Evolutionary conservation across 2,329 filamentous ascomycete species (phyloP).

Genomic region (Escovopsis sp.): DNA sequence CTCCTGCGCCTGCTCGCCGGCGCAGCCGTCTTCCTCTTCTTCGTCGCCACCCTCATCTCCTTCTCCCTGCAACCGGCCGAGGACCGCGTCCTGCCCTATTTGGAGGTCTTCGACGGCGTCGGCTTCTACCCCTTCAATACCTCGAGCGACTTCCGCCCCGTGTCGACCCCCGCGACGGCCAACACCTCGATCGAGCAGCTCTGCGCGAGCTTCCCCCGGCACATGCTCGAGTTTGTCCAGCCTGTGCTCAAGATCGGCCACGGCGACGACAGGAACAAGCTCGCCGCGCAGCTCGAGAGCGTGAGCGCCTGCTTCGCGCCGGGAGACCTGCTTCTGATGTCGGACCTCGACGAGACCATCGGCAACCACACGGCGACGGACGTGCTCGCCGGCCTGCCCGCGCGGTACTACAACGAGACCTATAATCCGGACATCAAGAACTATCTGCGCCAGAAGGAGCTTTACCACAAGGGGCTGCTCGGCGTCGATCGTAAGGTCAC

Average conservation of each 20-base stretch:
- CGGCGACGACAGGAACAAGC: constrained; percentile 12
- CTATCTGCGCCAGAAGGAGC: constrained; percentile 25
- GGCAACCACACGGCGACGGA: constrained; percentile 28
- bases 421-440: constrained; percentile 21
- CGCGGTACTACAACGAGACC: constrained; percentile 16
- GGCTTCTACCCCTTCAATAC: constrained; percentile 14
- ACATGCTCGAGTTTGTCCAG: constrained; percentile 16
- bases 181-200: constrained; percentile 13
- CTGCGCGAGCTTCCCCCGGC: constrained; percentile 17
- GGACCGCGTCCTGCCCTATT: not conserved
- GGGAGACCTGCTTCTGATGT: constrained; percentile 30
- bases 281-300: constrained; percentile 31
- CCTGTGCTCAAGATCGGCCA: constrained; percentile 20
- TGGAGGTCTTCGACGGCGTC: not conserved
- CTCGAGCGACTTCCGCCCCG: constrained; percentile 15
- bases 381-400: constrained; percentile 29
- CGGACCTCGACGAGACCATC: constrained; percentile 31
- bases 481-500: constrained; percentile 15
- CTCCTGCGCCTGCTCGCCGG: constrained; percentile 7
- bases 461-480: constrained; percentile 18
- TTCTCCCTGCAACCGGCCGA: constrained; percentile 7
- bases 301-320: constrained; percentile 34
- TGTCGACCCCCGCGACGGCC: constrained; percentile 11
- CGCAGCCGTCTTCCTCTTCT: constrained; percentile 9
- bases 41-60: constrained; percentile 12